These are phyloP conservation scores for Patellifolia procumbens DNA, from an alignment of 179 eudicot genomes.

Conservation along the genomic window DNA sequence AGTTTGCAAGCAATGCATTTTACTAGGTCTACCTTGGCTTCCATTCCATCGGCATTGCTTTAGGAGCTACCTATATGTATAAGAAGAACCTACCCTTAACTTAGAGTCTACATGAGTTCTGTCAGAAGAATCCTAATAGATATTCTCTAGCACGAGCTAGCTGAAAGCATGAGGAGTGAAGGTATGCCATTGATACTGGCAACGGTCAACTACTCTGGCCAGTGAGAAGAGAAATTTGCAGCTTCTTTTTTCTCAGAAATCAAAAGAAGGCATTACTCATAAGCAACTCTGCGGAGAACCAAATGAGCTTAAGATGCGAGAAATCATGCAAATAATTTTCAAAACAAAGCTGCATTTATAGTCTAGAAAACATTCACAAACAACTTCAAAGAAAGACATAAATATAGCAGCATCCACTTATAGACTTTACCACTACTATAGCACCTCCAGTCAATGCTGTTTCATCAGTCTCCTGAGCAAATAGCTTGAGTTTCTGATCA, in stretches of 20 bases:
- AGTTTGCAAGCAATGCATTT: slow-evolving; percentile 2
- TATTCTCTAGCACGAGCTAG: neutral
- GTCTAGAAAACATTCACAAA: neutral
- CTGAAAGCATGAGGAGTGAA: neutral
- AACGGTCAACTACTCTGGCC: neutral
- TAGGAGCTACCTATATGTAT: neutral
- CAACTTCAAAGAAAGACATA: neutral
- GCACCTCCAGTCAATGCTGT: slow-evolving; percentile 21
- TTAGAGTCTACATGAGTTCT: neutral
- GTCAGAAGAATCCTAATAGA: neutral
- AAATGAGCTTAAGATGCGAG: neutral
- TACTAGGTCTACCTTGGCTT: neutral
- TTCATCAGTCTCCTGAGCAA: slow-evolving; percentile 21
- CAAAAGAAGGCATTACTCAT: neutral
- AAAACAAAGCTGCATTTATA: neutral
- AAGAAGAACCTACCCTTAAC: neutral
- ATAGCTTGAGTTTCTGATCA: slow-evolving; percentile 32
- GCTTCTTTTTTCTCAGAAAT: neutral
- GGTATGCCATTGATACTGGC: neutral
- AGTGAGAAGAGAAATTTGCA: neutral
- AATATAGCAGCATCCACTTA: neutral
- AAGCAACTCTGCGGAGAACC: neutral
- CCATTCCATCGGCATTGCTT: no score
- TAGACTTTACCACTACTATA: slow-evolving; percentile 30
- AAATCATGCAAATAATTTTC: neutral